Conservation (phyloP, 2,329 filamentous ascomycete species). For the Fusarium irregulare region DNA sequence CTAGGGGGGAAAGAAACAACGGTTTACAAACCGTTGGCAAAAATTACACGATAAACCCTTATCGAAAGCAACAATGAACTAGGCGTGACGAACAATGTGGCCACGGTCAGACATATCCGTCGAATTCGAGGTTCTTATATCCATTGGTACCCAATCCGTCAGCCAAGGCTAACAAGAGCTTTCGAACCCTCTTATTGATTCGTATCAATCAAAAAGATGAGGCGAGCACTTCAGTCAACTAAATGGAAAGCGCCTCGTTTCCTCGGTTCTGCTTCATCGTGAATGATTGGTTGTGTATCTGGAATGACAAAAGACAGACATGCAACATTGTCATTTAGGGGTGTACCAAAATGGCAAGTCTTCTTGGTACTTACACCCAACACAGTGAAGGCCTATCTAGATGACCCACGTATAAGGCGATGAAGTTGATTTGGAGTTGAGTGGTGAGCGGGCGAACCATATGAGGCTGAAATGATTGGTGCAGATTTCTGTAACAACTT, state of each 20-base stretch:
- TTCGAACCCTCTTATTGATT: background rate
- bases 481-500: conserved; percentile 10
- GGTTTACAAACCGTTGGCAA: background rate
- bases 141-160: background rate
- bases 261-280: background rate
- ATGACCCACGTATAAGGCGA: conserved; percentile 20
- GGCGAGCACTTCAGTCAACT: background rate
- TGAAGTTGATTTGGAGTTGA: conserved; percentile 15
- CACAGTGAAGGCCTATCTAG: background rate
- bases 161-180: conserved; percentile 5
- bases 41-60: background rate
- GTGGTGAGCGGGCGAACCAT: conserved; percentile 29
- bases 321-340: conserved; percentile 2
- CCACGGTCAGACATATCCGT: background rate
- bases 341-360: background rate
- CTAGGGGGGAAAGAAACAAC: background rate
- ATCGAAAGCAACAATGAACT: background rate
- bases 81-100: background rate
- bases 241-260: conserved; percentile 2
- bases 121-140: conserved; percentile 22
- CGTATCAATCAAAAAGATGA: background rate
- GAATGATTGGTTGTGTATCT: conserved; percentile 10
- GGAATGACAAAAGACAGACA: background rate
- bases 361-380: background rate
- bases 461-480: conserved; percentile 35